Percentiles rank a stretch among this genome's conserved stretches.
phyloP scores from a whole-genome alignment of 768 basidiomycete genomes.

The Macrocybe gigantea region DNA sequence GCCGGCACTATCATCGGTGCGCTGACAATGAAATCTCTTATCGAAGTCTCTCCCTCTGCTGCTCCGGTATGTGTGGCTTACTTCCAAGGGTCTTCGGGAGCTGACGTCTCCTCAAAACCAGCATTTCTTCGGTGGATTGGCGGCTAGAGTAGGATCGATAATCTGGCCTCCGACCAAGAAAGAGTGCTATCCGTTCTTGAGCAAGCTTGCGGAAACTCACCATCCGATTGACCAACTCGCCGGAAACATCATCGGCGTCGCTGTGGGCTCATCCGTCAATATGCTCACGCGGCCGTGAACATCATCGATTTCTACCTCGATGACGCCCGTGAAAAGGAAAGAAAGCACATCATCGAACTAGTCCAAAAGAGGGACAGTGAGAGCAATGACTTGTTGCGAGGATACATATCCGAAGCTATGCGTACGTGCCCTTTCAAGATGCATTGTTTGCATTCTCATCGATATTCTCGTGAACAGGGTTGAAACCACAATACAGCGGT shows the following conservation, averaged over 20 bases:
- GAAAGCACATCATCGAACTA: slow-evolving; percentile 30
- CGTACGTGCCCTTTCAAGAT: slow-evolving; percentile 21
- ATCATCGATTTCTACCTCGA: slow-evolving; percentile 51
- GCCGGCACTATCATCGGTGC: slow-evolving; percentile 23
- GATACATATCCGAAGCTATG: slow-evolving; percentile 49
- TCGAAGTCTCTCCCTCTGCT: slow-evolving; percentile 16
- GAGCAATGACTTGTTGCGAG: slow-evolving; percentile 31
- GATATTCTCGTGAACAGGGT: slow-evolving; percentile 14
- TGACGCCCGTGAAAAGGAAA: slow-evolving; percentile 30
- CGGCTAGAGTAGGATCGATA: slow-evolving; percentile 16
- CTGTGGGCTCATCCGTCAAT: slow-evolving; percentile 42
- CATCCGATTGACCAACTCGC: slow-evolving; percentile 36
- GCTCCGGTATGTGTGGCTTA: slow-evolving; percentile 18
- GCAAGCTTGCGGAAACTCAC: slow-evolving; percentile 26
- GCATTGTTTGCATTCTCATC: not conserved
- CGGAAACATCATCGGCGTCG: slow-evolving; percentile 39
- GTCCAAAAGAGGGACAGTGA: slow-evolving; percentile 22
- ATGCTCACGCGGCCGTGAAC: slow-evolving; percentile 41
- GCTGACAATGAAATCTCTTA: slow-evolving; percentile 25
- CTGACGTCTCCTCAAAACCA: slow-evolving; percentile 6
- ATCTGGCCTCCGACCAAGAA: slow-evolving; percentile 18
- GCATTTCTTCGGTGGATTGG: slow-evolving; percentile 22
- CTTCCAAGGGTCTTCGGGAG: not conserved
- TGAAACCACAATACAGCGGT: slow-evolving; percentile 35
- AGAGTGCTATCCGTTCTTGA: slow-evolving; percentile 32